phyloP scores from a whole-genome alignment of 345 rosid species.

The Brassica juncea region DNA sequence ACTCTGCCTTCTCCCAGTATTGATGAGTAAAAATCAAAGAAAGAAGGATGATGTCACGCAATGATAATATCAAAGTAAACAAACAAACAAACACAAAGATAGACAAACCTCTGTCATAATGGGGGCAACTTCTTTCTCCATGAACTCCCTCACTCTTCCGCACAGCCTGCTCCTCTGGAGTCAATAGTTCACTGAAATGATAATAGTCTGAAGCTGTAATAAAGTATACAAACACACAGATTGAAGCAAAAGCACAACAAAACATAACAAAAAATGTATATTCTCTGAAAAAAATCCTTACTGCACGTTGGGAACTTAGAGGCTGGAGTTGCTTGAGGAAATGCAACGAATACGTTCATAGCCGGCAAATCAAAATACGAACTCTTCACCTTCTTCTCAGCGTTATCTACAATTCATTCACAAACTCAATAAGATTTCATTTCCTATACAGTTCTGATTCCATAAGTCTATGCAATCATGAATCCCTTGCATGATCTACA shows the following conservation, averaged over 20 bases:
- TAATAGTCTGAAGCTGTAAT: conserved; percentile 52
- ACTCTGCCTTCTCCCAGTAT: conserved; percentile 99
- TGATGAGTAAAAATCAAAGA: conserved; percentile 23
- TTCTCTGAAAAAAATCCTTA: conserved; percentile 37
- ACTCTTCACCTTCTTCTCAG: conserved; percentile 42
- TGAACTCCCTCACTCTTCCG: conserved; percentile 68
- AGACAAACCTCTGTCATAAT: conserved; percentile 70
- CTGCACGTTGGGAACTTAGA: conserved; percentile 81
- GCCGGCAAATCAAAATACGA: conserved; percentile 65
- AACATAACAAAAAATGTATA: not conserved
- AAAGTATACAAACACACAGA: not conserved
- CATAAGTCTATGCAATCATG: conserved; percentile 2
- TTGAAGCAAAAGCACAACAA: not conserved
- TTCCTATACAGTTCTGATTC: not conserved
- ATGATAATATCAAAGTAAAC: not conserved
- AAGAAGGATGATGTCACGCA: not conserved
- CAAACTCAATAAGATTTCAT: not conserved
- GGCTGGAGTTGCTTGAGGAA: conserved; percentile 97
- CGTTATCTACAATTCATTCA: conserved; percentile 38
- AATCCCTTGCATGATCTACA: not conserved
- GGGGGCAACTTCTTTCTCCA: conserved; percentile 96
- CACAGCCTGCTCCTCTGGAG: conserved; percentile 68
- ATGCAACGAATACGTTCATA: conserved; percentile 74
- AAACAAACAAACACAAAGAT: conserved; percentile 14
- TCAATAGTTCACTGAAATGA: conserved; percentile 59